Evolutionary conservation across 2,329 filamentous ascomycete species (phyloP), one percentile per base, ranked within the genome.

Genomic region (Colletotrichum liaoningense): DNA sequence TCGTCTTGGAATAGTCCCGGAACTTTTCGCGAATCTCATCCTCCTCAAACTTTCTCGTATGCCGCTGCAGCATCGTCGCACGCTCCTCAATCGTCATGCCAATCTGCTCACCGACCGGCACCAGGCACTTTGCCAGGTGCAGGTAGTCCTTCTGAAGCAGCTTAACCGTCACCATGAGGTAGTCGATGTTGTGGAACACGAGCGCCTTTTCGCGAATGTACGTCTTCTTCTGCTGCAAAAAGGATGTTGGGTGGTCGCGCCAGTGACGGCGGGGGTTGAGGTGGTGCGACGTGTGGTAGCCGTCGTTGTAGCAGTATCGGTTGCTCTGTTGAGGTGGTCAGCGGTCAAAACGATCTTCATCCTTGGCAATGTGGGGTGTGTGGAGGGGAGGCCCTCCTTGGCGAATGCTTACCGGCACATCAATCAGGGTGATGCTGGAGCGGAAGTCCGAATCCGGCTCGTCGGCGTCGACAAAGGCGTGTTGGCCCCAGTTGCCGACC

Each of bases 401-500:
- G 60, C 19, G n/a, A 9, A 35, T n/a, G 84, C 91, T 84, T 87
- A 95, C 93, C 7, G 92, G 87, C 7, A 95, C 93, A 78, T 96
- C 94, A 67, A 96, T 91, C 28, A 96, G 80, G 0, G 94, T 95
- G 76, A 95, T 93, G 80, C 93, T 95, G 0, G 92, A 94, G 46
- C 93, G 87, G 77, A 92, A 95, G 79, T 96, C 93, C 0, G 93
- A 95, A 78, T 94, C 89, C 0, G 94, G 94, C 76, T 94, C 91
- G 14, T 90, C 84, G 24, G 92, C 89, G 77, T 96, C 93, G 7
- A 96, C 93, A 75, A 96, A 92, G 1, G 93, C 93, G 80, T 96
- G 94, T 80, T 96, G 94, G 4, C 93, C 94, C 93, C 93, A 96
- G 79, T 96, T 96, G 1, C 94, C 94, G 8, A 94, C 87, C 94